These are phyloP conservation scores for Apiospora marii DNA, from an alignment of 2,329 filamentous ascomycete species.

Conservation along the genomic window DNA sequence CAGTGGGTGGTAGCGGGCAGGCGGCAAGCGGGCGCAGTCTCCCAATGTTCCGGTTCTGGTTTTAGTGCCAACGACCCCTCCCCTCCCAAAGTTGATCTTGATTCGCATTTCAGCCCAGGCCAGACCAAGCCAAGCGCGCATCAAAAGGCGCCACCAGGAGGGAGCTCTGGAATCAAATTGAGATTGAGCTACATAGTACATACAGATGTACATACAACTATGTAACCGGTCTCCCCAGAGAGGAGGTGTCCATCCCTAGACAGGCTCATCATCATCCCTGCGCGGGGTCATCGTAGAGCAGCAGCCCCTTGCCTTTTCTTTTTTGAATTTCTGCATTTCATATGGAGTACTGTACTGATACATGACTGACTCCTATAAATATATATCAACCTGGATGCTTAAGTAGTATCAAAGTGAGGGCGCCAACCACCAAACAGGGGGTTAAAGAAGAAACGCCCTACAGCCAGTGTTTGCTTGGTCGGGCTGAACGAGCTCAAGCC, in stretches of 20 bases:
- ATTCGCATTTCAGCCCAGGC: constrained; percentile 16
- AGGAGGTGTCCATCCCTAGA: background rate
- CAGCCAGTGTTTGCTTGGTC: background rate
- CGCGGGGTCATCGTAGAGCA: background rate
- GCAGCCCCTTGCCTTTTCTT: background rate
- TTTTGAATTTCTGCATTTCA: background rate
- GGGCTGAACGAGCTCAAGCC: background rate
- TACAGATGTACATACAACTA: background rate
- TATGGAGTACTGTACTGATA: background rate
- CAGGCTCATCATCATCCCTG: background rate
- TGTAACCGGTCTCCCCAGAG: too few species aligned
- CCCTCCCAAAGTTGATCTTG: constrained; percentile 14
- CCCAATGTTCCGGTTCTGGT: constrained; percentile 13
- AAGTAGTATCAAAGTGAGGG: background rate
- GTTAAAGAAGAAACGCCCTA: background rate
- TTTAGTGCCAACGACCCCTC: constrained; percentile 19
- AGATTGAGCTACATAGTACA: background rate
- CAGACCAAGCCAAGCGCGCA: constrained; percentile 7
- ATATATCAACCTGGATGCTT: background rate
- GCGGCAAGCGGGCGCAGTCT: background rate
- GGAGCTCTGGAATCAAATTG: background rate
- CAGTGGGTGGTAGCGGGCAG: background rate
- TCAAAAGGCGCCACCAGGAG: constrained; percentile 3
- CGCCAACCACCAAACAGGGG: background rate
- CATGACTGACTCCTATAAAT: background rate